phyloP scores from a whole-genome alignment of 2,329 filamentous ascomycete genomes.

The Zymoseptoria ardabiliae region DNA sequence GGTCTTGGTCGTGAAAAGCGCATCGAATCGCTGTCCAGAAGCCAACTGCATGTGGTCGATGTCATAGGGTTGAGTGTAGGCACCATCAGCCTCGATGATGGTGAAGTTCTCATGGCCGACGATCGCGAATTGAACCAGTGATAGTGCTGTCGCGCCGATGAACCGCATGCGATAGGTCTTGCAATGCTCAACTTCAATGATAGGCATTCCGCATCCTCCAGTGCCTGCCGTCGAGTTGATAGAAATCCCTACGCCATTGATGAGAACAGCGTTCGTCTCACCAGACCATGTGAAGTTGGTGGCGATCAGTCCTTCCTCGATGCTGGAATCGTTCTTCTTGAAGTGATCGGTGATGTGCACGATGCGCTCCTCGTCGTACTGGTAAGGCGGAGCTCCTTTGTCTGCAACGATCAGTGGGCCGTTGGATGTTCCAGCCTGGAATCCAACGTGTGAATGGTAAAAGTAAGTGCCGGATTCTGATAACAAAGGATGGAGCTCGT shows the following conservation, averaged over 20 bases:
- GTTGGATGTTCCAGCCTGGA: slow-evolving; percentile 52
- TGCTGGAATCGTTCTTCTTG: slow-evolving; percentile 43
- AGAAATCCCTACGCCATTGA: slow-evolving; percentile 44
- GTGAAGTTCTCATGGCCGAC: slow-evolving; percentile 50
- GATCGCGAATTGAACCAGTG: slow-evolving; percentile 48
- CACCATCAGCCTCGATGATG: slow-evolving; percentile 53
- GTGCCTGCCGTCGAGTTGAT: slow-evolving; percentile 13
- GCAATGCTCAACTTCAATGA: slow-evolving; percentile 53
- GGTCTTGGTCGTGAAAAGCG: slow-evolving; percentile 49
- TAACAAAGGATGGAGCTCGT: slow-evolving; percentile 49
- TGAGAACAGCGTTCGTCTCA: slow-evolving; percentile 49
- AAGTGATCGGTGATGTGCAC: slow-evolving; percentile 53
- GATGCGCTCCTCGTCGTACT: slow-evolving; percentile 56
- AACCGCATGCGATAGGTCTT: slow-evolving; percentile 57
- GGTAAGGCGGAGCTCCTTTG: slow-evolving; percentile 40
- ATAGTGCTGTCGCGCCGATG: slow-evolving; percentile 51
- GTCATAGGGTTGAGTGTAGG: slow-evolving; percentile 43
- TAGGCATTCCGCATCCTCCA: slow-evolving; percentile 23
- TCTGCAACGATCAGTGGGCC: slow-evolving; percentile 56
- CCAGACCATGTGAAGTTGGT: slow-evolving; percentile 52
- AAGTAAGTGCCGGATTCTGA: slow-evolving; percentile 58
- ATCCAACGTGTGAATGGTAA: slow-evolving; percentile 60
- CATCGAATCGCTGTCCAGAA: slow-evolving; percentile 54
- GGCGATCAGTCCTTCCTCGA: slow-evolving; percentile 45
- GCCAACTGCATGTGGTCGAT: slow-evolving; percentile 49